Conservation (phyloP, 208 protist species). For the Acanthamoeba polyphaga region DNA sequence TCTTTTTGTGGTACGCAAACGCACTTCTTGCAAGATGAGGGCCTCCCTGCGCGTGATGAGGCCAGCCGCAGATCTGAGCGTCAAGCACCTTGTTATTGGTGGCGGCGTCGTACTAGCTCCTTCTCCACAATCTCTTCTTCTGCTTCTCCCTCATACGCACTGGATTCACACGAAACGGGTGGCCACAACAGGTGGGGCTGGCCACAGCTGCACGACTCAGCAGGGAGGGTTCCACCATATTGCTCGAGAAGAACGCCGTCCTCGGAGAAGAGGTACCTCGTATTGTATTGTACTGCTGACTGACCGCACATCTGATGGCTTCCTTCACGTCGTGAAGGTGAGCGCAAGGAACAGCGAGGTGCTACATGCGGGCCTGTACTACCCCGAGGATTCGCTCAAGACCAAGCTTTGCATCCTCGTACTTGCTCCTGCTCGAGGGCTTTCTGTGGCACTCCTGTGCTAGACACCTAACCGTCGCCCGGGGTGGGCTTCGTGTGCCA, state of each 20-base stretch:
- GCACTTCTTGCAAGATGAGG: too few species aligned
- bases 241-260: constrained; percentile 19
- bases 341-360: constrained; percentile 13
- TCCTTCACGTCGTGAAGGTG: not conserved
- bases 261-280: constrained; percentile 3
- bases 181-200: constrained; percentile 6
- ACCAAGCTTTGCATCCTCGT: constrained; percentile 47
- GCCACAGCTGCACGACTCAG: constrained; percentile 9
- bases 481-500: too few species aligned
- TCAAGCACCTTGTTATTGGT: constrained; percentile 26
- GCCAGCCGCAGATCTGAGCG: not conserved
- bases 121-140: not conserved
- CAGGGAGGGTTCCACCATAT: not conserved
- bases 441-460: not conserved
- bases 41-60: constrained; percentile 3
- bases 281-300: not conserved
- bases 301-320: too few species aligned
- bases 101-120: not conserved
- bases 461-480: not conserved
- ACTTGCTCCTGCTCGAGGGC: too few species aligned
- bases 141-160: not conserved
- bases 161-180: not conserved
- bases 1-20: too few species aligned
- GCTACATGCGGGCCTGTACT: constrained; percentile 32
- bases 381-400: constrained; percentile 20